Conservation (phyloP, 2,329 filamentous ascomycete genomes). For the Laburnicola sp. region DNA sequence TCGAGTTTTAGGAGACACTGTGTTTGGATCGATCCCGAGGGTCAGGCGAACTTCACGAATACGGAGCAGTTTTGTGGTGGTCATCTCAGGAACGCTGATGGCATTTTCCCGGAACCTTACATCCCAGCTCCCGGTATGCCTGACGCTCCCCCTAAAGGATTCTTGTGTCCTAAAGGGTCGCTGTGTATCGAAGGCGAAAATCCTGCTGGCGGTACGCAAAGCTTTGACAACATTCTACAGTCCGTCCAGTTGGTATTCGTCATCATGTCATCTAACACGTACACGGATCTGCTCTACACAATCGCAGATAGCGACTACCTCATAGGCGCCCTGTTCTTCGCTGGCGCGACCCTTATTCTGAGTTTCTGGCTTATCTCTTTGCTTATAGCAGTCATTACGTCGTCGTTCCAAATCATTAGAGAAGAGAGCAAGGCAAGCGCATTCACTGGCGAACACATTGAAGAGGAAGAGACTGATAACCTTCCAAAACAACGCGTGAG, state of each 20-base stretch:
- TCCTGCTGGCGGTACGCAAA: slow-evolving; percentile 83
- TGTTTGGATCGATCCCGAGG: slow-evolving; percentile 57
- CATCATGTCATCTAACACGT: slow-evolving; percentile 98
- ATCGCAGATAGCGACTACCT: slow-evolving; percentile 91
- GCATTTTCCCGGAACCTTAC: slow-evolving; percentile 62
- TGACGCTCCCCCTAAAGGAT: slow-evolving; percentile 69
- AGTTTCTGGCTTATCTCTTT: slow-evolving; percentile 96
- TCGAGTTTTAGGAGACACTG: slow-evolving; percentile 55
- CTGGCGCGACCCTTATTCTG: slow-evolving; percentile 78
- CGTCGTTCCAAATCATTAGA: slow-evolving; percentile 95
- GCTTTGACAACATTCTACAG: slow-evolving; percentile 92
- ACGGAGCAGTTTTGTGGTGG: slow-evolving; percentile 82
- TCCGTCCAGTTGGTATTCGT: slow-evolving; percentile 95
- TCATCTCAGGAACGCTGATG: slow-evolving; percentile 60
- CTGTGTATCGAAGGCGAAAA: slow-evolving; percentile 77
- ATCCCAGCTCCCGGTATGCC: slow-evolving; percentile 53
- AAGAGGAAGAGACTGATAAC: slow-evolving; percentile 42
- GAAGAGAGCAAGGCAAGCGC: slow-evolving; percentile 95
- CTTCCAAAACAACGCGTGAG: slow-evolving; percentile 48
- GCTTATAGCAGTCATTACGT: slow-evolving; percentile 93
- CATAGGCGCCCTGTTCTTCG: slow-evolving; percentile 76
- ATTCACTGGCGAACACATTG: slow-evolving; percentile 73
- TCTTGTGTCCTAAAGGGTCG: slow-evolving; percentile 81
- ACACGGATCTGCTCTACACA: slow-evolving; percentile 91
- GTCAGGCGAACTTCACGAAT: slow-evolving; percentile 57